These are phyloP conservation scores for Massospora cicadina DNA, from an alignment of 371 early-diverging fungal species.

Conservation along the genomic window DNA sequence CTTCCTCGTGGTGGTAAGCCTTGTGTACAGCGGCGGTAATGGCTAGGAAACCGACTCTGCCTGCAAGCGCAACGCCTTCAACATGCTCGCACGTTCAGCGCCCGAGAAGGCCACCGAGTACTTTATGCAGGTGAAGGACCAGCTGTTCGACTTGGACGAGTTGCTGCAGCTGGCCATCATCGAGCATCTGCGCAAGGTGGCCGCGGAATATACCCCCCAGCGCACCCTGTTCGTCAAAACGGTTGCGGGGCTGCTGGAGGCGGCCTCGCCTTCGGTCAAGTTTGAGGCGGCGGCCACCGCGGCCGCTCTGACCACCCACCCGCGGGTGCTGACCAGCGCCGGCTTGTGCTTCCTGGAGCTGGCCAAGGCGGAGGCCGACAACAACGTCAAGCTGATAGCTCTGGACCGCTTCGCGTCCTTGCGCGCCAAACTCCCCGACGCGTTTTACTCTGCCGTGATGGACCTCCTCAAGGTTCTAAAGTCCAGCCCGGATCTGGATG, in stretches of 20 bases:
- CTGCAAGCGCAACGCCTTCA: conserved; percentile 86
- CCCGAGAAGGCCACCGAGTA: conserved; percentile 68
- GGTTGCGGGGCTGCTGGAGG: conserved; percentile 65
- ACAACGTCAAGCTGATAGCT: conserved; percentile 93
- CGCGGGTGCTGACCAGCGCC: conserved; percentile 79
- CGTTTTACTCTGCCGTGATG: conserved; percentile 81
- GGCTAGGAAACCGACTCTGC: conserved; percentile 74
- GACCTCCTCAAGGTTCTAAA: conserved; percentile 75
- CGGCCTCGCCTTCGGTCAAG: conserved; percentile 73
- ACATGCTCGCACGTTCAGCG: conserved; percentile 64
- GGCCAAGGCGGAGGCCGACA: conserved; percentile 82
- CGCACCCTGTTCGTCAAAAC: conserved; percentile 57
- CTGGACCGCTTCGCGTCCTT: conserved; percentile 78
- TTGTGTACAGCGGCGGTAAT: background rate
- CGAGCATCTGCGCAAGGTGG: conserved; percentile 86
- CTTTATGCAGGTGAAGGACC: conserved; percentile 45
- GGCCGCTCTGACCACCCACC: conserved; percentile 65
- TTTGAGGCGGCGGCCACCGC: conserved; percentile 92
- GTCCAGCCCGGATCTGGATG: conserved; percentile 80
- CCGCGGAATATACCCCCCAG: conserved; percentile 51
- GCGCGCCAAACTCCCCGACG: conserved; percentile 61
- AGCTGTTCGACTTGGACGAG: conserved; percentile 71
- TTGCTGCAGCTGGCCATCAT: conserved; percentile 80
- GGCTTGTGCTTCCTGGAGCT: conserved; percentile 80
- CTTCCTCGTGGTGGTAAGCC: conserved; percentile 42